Conservation (phyloP, 2,329 filamentous ascomycete species). For the Thermoascus crustaceus region DNA sequence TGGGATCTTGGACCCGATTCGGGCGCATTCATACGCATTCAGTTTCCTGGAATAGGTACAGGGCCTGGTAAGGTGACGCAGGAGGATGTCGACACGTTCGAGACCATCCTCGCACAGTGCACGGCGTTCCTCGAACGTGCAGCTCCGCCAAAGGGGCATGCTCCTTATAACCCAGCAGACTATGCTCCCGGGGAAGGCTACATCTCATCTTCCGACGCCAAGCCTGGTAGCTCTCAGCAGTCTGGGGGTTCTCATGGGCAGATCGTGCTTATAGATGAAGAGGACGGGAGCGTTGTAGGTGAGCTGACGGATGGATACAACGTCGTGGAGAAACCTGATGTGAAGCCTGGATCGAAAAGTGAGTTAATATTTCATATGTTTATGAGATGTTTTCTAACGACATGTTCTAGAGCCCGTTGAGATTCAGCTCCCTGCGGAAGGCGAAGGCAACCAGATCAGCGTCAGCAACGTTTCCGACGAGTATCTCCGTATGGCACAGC, state of each 20-base stretch:
- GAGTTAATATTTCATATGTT: constrained; percentile 20
- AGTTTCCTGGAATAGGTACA: constrained; percentile 69
- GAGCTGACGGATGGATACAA: constrained; percentile 78
- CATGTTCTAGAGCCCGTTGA: constrained; percentile 38
- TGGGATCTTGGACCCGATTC: constrained; percentile 87
- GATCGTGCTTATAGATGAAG: constrained; percentile 89
- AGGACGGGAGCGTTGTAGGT: constrained; percentile 90
- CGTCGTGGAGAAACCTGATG: constrained; percentile 64
- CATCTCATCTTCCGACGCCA: constrained; percentile 36
- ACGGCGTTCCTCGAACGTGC: constrained; percentile 89
- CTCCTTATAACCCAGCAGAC: constrained; percentile 68
- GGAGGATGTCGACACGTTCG: constrained; percentile 91
- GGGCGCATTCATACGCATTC: constrained; percentile 85
- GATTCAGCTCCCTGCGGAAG: constrained; percentile 40
- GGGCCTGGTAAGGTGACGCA: constrained; percentile 60
- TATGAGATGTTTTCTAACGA: constrained; percentile 7
- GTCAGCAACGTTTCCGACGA: constrained; percentile 43
- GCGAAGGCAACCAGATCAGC: constrained; percentile 39
- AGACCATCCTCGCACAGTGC: constrained; percentile 96
- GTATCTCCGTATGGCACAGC: constrained; percentile 67
- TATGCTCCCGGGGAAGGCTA: constrained; percentile 77
- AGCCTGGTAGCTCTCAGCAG: constrained; percentile 24
- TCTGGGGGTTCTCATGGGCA: constrained; percentile 51
- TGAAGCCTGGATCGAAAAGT: constrained; percentile 91
- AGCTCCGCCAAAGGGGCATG: constrained; percentile 46